Conservation (phyloP, 495 filamentous ascomycete genomes). For the Viridothelium virens region DNA sequence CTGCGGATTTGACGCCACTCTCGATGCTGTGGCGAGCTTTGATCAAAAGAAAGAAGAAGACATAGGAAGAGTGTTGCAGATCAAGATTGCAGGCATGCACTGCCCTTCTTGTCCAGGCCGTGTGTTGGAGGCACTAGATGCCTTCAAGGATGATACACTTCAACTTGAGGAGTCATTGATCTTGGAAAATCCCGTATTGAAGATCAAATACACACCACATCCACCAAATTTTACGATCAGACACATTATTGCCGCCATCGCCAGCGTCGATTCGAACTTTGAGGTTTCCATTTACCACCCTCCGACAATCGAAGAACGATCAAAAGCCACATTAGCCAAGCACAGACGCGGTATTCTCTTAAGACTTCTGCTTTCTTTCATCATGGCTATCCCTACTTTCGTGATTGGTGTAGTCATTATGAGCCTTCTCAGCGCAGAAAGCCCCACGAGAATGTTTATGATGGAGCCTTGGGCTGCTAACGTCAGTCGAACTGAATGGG, state of each 20-base stretch:
- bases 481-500: constrained; percentile 71
- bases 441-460: constrained; percentile 52
- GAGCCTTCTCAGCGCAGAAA: constrained; percentile 58
- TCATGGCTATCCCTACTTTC: constrained; percentile 77
- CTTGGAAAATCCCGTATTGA: constrained; percentile 55
- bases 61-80: constrained; percentile 50
- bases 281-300: constrained; percentile 64
- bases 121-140: constrained; percentile 47
- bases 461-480: constrained; percentile 57
- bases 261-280: constrained; percentile 57
- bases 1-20: constrained; percentile 64
- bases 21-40: constrained; percentile 43
- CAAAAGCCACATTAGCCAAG: constrained; percentile 47
- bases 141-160: constrained; percentile 41
- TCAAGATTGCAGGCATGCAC: constrained; percentile 76
- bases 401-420: constrained; percentile 87
- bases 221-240: constrained; percentile 69
- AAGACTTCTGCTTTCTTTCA: constrained; percentile 62
- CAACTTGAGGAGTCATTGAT: constrained; percentile 45
- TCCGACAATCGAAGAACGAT: constrained; percentile 77
- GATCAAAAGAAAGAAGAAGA: constrained; percentile 17
- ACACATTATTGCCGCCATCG: constrained; percentile 58
- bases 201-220: constrained; percentile 60
- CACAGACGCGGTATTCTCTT: constrained; percentile 30
- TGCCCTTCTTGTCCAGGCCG: constrained; percentile 73